Evolutionary conservation across 2,329 filamentous ascomycete species (phyloP), one percentile per base, ranked within the genome.

Genomic region (Colletotrichum sublineola): DNA sequence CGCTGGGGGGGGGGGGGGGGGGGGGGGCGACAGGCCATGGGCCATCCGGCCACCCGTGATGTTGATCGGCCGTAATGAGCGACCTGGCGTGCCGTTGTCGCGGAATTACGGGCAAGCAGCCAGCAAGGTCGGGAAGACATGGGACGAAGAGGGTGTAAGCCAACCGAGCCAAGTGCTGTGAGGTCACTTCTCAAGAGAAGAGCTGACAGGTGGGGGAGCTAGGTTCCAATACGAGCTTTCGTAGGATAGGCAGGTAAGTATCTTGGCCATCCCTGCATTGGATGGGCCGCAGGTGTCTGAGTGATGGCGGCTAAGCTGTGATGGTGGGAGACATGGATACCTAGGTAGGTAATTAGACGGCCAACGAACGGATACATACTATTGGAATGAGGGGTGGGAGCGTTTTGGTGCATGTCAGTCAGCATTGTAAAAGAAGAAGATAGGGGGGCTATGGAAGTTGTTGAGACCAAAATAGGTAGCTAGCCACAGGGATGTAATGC

Each of bases 1-100:
- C 46, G 38, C 56, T 56, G 36, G 29, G 52, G 69, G 53, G 42
- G 29, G n/a, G n/a, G 57, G 69, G 66, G n/a, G n/a, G 36, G 29
- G 52, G 36, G 29, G 52, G 57, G 69, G 66, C 55, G 29, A 56
- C 5, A 65, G 67, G 66, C 7, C 53, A 29, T 40, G n/a, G 61
- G 18, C 61, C 56, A 12, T 33, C n/a, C 33, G 71, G 36, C 71
- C 71, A 73, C 20, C 48, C 67, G 71, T 42, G 67, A 57, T 33
- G 50, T 44, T 56, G 44, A 38, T 38, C 33, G 60, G 70, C 66
- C 66, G 40, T 36, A 60, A 61, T 46, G 55, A 42, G 38, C 44
- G 58, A 55, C 65, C 65, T 60, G 65, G 65, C 68, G 68, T 68
- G 68, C 68, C 64, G 36, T 71, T 52, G 50, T 71, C 38, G 31